These are phyloP conservation scores for Camelina neglecta DNA, from an alignment of 345 rosid species.

Conservation along the genomic window DNA sequence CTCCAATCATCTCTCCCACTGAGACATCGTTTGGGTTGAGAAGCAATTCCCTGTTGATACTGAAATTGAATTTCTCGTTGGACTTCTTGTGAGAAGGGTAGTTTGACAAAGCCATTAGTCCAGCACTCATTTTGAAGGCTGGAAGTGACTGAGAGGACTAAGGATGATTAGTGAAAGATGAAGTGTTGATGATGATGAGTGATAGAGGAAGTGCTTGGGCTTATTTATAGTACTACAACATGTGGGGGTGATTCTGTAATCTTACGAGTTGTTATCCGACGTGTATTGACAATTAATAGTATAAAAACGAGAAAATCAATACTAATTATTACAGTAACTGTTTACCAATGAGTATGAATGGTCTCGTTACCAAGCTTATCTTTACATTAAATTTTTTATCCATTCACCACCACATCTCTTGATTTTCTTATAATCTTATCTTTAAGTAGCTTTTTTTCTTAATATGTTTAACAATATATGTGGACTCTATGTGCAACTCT, in stretches of 20 bases:
- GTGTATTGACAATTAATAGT: not conserved
- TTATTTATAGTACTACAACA: not conserved
- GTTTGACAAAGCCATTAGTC: not conserved
- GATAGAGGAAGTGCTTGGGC: not conserved
- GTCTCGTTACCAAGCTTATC: not conserved
- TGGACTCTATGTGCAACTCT: not conserved
- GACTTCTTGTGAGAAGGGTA: constrained; percentile 5
- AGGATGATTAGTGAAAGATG: not conserved
- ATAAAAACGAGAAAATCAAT: not conserved
- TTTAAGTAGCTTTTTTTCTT: too few species aligned
- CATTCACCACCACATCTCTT: not conserved
- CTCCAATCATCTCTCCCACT: constrained; percentile 52
- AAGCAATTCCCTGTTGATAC: constrained; percentile 49
- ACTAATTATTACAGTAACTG: not conserved
- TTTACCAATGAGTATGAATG: not conserved
- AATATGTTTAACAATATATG: not conserved
- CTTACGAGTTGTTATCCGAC: not conserved
- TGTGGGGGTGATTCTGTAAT: not conserved
- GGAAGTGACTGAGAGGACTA: not conserved
- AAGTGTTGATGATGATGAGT: not conserved
- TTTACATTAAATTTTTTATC: not conserved
- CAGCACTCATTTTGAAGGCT: not conserved
- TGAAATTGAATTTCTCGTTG: constrained; percentile 40
- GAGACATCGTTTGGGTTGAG: constrained; percentile 47
- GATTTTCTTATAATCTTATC: not conserved